Conservation (phyloP, 495 filamentous ascomycete species). For the Penicillium egyptiacum region DNA sequence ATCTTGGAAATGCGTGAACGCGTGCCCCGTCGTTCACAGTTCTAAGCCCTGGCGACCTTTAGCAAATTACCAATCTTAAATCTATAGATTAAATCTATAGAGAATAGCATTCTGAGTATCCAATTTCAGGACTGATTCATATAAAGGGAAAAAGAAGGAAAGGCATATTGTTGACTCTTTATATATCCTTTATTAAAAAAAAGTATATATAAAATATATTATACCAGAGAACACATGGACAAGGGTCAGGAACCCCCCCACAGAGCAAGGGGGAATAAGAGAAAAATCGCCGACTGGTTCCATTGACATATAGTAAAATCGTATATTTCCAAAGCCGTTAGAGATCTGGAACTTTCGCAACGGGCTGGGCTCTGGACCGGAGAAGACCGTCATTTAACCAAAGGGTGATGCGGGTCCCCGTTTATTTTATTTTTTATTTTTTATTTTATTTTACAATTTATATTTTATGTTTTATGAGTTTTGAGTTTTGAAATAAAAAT, state of each 20-base stretch:
- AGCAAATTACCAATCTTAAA: constrained; percentile 2
- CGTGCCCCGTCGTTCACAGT: constrained; percentile 7
- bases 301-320: constrained; percentile 2
- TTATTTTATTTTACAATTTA: neutral
- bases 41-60: neutral
- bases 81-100: too few relatives aligned
- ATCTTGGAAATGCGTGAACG: constrained; percentile 20
- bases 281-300: constrained; percentile 33
- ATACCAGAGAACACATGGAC: neutral
- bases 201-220: neutral
- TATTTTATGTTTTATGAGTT: neutral
- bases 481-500: too few relatives aligned
- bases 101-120: neutral
- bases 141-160: neutral
- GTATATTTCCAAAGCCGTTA: constrained; percentile 25
- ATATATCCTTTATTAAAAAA: too few relatives aligned
- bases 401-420: constrained; percentile 29
- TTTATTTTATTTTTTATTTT: neutral
- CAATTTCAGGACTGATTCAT: neutral
- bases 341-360: constrained; percentile 30
- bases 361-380: constrained; percentile 28
- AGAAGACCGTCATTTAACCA: constrained; percentile 21
- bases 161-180: too few relatives aligned
- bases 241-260: constrained; percentile 12
- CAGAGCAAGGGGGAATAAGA: constrained; percentile 2